A percentile compares a stretch with the other conserved stretches of the same genome.
These are phyloP conservation scores for Ustilago loliicola DNA, from an alignment of 1,284 basidiomycete genomes.

Conservation along the genomic window DNA sequence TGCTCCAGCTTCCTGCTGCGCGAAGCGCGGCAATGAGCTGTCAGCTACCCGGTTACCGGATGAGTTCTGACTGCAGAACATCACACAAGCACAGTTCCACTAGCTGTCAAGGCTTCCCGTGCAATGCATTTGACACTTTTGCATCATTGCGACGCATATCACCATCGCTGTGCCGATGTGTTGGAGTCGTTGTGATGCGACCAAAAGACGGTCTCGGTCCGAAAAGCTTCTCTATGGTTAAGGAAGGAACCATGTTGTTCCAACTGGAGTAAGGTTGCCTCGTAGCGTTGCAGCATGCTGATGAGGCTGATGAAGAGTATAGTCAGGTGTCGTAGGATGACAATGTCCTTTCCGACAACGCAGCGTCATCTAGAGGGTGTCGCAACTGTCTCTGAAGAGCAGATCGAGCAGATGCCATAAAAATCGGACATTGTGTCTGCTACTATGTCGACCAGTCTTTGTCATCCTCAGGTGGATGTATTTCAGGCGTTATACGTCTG, in stretches of 20 bases:
- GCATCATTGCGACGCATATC: not conserved
- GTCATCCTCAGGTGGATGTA: not conserved
- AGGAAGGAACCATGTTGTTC: not conserved
- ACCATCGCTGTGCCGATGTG: not conserved
- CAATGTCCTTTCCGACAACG: not conserved
- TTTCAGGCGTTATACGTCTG: not conserved
- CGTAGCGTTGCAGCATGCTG: not conserved
- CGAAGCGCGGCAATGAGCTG: not conserved
- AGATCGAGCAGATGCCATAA: no score
- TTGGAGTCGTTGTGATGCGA: not conserved
- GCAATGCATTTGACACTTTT: not conserved
- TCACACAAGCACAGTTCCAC: not conserved
- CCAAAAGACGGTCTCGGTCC: not conserved
- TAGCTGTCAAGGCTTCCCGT: not conserved
- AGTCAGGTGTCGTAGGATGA: not conserved
- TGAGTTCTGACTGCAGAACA: not conserved
- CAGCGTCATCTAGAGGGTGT: not conserved
- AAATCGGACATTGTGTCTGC: not conserved
- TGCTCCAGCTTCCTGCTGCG: slow-evolving; percentile 39
- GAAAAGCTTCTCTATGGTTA: slow-evolving; percentile 8
- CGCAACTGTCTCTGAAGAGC: no score
- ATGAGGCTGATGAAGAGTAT: not conserved
- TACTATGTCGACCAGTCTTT: not conserved
- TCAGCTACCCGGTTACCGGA: slow-evolving; percentile 43
- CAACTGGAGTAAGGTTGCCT: not conserved